Base-by-base conservation (phyloP, 106 monocot genomes). In the Dioscorea zingiberensis region DNA sequence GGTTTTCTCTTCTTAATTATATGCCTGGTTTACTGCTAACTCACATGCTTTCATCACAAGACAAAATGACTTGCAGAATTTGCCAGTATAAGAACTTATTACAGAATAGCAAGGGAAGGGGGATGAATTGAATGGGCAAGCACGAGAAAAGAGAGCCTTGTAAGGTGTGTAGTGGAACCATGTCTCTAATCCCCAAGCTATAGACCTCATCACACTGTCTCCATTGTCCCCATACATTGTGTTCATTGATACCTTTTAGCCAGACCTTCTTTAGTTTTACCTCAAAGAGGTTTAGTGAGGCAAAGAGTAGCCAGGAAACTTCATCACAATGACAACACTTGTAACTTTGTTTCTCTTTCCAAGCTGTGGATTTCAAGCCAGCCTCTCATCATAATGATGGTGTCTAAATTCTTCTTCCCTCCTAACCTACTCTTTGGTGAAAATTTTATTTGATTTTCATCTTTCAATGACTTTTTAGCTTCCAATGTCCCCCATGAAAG, bases 181-280 rank as follows among this genome's bases (percentile, higher is more conserved):
- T 51, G 51, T 38, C 38, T 38, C 38, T 2, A 38, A 38, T 38
- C 38, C 19, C 51, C 51, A 51, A 19, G 19, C 18, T 16, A 13
- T 38, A 38, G 38, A 38, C 38, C 1, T 38, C 56, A 56, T 56
- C 56, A 56, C 56, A 56, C 1, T 56, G 56, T 21, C 56, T 56
- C 56, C 56, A 22, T 21, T 56, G 56, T 56, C 56, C 56, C 56
- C 56, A 51, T 51, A 56, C 56, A 56, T 23, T 21, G 56, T 18
- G 21, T 24, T 24, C 56, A 38, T 24, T 21, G 11, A 21, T 56
- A 24, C 56, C 4, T 38, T 38, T 38, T n/a, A n/a, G n/a, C n/a
- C n/a, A n/a, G n/a, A n/a, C n/a, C n/a, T n/a, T n/a, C n/a, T n/a
- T n/a, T n/a, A n/a, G n/a, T n/a, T n/a, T n/a, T n/a, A n/a, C n/a